phyloP scores from a whole-genome alignment of 441 rosid genomes.

The Macaranga tanarius region DNA sequence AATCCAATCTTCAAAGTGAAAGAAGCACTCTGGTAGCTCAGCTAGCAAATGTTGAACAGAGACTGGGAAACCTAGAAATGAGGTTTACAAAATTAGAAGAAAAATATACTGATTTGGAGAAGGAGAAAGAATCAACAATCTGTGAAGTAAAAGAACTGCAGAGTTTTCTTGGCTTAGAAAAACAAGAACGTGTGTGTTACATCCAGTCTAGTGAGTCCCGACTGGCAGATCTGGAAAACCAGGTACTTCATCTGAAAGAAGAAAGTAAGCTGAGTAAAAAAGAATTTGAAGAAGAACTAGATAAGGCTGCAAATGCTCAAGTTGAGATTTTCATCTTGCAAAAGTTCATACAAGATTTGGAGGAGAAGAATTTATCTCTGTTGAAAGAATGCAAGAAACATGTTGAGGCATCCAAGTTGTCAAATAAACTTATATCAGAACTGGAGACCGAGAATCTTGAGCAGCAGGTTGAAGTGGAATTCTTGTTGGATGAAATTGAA shows the following conservation, averaged over 20 bases:
- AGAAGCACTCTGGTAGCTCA: slow-evolving; percentile 51
- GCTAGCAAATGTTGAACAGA: slow-evolving; percentile 57
- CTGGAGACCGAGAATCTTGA: slow-evolving; percentile 62
- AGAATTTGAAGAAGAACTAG: slow-evolving; percentile 68
- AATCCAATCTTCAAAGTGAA: slow-evolving; percentile 51
- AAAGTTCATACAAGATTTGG: slow-evolving; percentile 71
- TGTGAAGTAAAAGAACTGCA: slow-evolving; percentile 57
- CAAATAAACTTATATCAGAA: slow-evolving; percentile 57
- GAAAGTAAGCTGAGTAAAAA: slow-evolving; percentile 68
- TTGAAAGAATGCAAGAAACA: slow-evolving; percentile 58
- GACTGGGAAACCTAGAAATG: slow-evolving; percentile 61
- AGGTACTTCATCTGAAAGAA: slow-evolving; percentile 62
- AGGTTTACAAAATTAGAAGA: slow-evolving; percentile 59
- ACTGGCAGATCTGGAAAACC: slow-evolving; percentile 65
- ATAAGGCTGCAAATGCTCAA: slow-evolving; percentile 57
- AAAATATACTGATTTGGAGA: slow-evolving; percentile 49
- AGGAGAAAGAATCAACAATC: slow-evolving; percentile 59
- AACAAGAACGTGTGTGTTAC: slow-evolving; percentile 55
- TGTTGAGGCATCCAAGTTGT: slow-evolving; percentile 54
- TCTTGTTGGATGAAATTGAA: slow-evolving; percentile 56
- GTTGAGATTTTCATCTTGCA: slow-evolving; percentile 73
- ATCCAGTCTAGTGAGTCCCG: slow-evolving; percentile 61
- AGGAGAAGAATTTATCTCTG: slow-evolving; percentile 64
- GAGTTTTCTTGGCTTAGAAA: slow-evolving; percentile 58
- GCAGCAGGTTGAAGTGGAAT: slow-evolving; percentile 64